phyloP scores from a whole-genome alignment of 2,329 filamentous ascomycete genomes.

The Penicillium expansum region DNA sequence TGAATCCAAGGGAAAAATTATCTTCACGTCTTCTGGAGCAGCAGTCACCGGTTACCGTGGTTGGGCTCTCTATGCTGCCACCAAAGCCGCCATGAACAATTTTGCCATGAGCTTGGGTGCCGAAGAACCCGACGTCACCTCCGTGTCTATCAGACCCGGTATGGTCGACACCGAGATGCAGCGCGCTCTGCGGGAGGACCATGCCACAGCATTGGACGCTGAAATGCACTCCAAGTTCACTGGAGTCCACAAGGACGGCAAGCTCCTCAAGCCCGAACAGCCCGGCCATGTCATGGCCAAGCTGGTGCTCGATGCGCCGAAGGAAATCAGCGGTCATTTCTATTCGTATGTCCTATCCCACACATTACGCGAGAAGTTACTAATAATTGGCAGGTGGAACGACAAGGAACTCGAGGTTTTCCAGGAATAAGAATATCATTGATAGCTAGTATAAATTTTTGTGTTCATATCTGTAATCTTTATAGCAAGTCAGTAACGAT shows the following conservation, averaged over 20 bases:
- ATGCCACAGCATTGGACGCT: constrained; percentile 59
- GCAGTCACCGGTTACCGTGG: constrained; percentile 32
- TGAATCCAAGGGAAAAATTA: constrained; percentile 34
- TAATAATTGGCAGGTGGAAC: constrained; percentile 45
- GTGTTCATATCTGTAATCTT: constrained; percentile 14
- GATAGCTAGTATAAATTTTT: constrained; percentile 1
- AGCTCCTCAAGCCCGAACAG: constrained; percentile 75
- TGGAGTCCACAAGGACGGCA: constrained; percentile 66
- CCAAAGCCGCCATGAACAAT: constrained; percentile 40
- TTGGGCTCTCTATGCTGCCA: constrained; percentile 39
- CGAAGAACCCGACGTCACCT: constrained; percentile 29
- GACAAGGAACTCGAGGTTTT: constrained; percentile 43
- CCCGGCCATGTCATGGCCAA: constrained; percentile 83
- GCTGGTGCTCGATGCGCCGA: constrained; percentile 64
- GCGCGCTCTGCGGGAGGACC: constrained; percentile 69
- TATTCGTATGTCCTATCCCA: constrained; percentile 44
- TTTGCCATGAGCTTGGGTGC: constrained; percentile 28
- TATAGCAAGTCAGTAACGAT: constrained; percentile 31
- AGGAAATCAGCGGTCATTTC: constrained; percentile 71
- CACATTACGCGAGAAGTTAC: constrained; percentile 11
- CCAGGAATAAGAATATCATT: constrained; percentile 35
- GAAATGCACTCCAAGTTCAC: constrained; percentile 64
- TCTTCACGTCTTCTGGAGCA: constrained; percentile 39
- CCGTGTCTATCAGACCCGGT: constrained; percentile 33
- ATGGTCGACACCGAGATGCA: constrained; percentile 40